Evolutionary conservation across 2,329 filamentous ascomycete species (phyloP), one percentile per base, ranked within the genome.

Genomic region (Colletotrichum gigasporum): DNA sequence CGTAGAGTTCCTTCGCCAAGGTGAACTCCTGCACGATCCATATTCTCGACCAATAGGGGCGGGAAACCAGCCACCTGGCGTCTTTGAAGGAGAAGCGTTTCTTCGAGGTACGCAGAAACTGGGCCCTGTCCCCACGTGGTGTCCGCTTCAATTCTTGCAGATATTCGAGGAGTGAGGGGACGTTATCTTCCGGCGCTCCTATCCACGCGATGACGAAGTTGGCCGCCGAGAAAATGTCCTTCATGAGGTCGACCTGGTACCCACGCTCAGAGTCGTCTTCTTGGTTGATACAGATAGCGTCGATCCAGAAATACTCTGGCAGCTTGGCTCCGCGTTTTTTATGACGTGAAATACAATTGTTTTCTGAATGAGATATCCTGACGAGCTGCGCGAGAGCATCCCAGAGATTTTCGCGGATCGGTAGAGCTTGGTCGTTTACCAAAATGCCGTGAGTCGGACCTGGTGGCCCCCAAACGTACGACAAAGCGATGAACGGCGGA

Each of bases 251-350:
- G 18, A 79, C 77, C 69, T 80, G 78, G n/a, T 68, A 69, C 45
- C 74, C 73, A 22, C 76, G 70, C 62, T 80, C 78, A 1, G 62
- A 62, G 12, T 74, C 68, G 32, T 79, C 73, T 3, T 72, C 68
- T 69, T 79, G 78, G 54, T 80, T 77, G 60, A 79, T 78, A 64
- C 78, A 79, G 26, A 79, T 68, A 61, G 79, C 76, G 45, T 80
- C 78, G 2, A 78, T 75, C 78, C 78, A 80, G 4, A 79, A 68
- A 22, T 35, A 42, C 20, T 44, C 8, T 2, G 52, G 52, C 6
- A n/a, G 16, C 20, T 28, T 11, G 3, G 20, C 9, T 24, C 35
- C 18, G 18, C 22, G 11, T 55, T 62, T 50, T 16, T 34, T 50
- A 20, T 48, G 59, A 6, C 26, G n/a, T 4, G 20, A 32, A 10